phyloP scores from a whole-genome alignment of 202 grass and related monocot species.

The Dendrocalamus latiflorus region DNA sequence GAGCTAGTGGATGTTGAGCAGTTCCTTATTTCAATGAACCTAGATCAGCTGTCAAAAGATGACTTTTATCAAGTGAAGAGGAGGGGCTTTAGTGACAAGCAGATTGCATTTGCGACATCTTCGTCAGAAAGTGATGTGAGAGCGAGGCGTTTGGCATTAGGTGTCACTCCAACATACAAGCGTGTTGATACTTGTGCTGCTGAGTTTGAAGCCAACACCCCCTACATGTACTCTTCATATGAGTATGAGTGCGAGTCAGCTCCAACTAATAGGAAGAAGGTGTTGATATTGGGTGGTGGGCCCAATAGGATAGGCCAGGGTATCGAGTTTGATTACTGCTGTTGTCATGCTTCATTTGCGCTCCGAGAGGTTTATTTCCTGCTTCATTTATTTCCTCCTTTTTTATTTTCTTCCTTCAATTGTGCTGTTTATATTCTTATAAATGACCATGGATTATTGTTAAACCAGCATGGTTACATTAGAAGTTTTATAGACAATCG shows the following conservation, averaged over 20 bases:
- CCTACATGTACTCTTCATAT: conserved; percentile 98
- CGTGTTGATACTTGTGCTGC: conserved; percentile 98
- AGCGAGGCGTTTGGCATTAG: conserved; percentile 57
- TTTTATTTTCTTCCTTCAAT: neutral
- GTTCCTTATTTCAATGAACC: conserved; percentile 43
- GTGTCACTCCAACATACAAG: conserved; percentile 79
- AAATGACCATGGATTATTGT: conserved; percentile 6
- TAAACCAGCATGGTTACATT: neutral
- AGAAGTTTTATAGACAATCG: neutral
- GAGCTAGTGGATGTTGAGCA: conserved; percentile 79
- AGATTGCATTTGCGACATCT: conserved; percentile 83
- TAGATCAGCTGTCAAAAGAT: conserved; percentile 67
- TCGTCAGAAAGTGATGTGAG: conserved; percentile 77
- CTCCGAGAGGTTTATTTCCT: conserved; percentile 69
- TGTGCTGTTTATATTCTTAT: neutral
- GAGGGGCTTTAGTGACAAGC: conserved; percentile 87
- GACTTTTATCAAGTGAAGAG: conserved; percentile 89
- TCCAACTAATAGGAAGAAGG: conserved; percentile 84
- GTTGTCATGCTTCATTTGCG: conserved; percentile 92
- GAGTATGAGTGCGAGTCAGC: conserved; percentile 89
- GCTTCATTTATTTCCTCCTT: conserved; percentile 14
- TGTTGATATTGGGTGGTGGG: conserved; percentile 95
- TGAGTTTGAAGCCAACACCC: conserved; percentile 97
- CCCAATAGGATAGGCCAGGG: conserved; percentile 96
- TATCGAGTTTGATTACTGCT: conserved; percentile 99